These are phyloP conservation scores for Hymenoscyphus fraxineus DNA, from an alignment of 2,329 filamentous ascomycete species.

Conservation along the genomic window DNA sequence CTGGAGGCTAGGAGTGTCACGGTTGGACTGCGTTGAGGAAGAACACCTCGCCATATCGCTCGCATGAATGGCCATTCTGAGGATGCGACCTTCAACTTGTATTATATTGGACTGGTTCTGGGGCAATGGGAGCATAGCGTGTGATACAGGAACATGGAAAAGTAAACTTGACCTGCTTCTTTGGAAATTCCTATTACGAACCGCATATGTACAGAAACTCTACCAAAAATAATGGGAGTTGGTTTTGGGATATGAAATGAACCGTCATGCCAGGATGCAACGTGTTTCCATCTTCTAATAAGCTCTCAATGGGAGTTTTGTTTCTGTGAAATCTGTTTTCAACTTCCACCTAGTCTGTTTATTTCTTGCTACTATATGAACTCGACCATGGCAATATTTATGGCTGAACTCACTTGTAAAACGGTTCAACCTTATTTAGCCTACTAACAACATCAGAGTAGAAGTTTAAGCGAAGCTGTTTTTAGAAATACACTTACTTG, in stretches of 20 bases:
- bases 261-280: not conserved
- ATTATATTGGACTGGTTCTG: slow-evolving; percentile 24
- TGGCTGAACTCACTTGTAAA: too few species aligned
- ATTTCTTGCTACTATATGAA: not conserved
- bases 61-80: slow-evolving; percentile 6
- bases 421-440: too few species aligned
- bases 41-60: not conserved
- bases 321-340: not conserved
- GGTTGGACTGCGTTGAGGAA: slow-evolving; percentile 4
- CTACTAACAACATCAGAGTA: too few species aligned
- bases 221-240: not conserved
- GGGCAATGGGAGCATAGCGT: slow-evolving; percentile 11
- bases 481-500: too few species aligned
- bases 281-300: not conserved
- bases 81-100: slow-evolving; percentile 17
- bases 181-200: not conserved
- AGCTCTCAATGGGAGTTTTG: not conserved
- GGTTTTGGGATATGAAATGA: not conserved
- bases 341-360: not conserved
- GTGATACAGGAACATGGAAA: slow-evolving; percentile 14
- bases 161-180: slow-evolving; percentile 12
- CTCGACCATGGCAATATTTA: too few species aligned
- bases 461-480: too few species aligned
- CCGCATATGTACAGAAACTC: not conserved
- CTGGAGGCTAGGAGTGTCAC: not conserved